Conservation (phyloP, 768 basidiomycete species). For the Tulasnella calospora region DNA sequence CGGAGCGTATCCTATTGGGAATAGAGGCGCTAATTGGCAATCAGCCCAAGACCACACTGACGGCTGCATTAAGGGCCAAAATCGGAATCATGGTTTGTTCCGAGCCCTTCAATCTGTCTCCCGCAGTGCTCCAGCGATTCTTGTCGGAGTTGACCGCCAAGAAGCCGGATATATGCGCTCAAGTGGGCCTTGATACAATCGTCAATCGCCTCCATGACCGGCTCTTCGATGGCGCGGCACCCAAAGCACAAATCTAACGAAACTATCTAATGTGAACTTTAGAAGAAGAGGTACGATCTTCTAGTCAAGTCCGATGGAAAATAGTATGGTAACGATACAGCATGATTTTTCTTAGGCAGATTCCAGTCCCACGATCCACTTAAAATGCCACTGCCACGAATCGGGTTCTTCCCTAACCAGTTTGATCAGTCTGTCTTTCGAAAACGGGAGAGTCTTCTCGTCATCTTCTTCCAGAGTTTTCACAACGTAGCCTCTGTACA, state of each 20-base stretch:
- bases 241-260: not conserved
- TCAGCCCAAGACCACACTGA: not conserved
- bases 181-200: too few relatives aligned
- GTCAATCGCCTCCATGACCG: too few relatives aligned
- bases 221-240: too few relatives aligned
- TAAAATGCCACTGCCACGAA: constrained; percentile 4
- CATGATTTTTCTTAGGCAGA: not conserved
- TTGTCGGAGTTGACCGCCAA: too few relatives aligned
- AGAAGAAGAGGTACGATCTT: not conserved
- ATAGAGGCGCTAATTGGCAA: not conserved
- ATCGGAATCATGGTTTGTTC: not conserved
- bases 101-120: not conserved
- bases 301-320: not conserved
- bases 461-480: not conserved
- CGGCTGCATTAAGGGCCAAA: not conserved
- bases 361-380: not conserved
- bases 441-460: not conserved
- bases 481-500: constrained; percentile 10
- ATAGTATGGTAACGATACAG: not conserved
- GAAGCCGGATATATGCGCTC: too few relatives aligned
- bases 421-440: not conserved
- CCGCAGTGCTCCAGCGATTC: not conserved
- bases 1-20: not conserved
- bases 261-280: not conserved
- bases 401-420: not conserved